A percentile compares a stretch with the other conserved stretches of the same genome.
These are phyloP conservation scores for Heliamphora pulchella DNA, from an alignment of 179 eudicot genomes.

Conservation along the genomic window DNA sequence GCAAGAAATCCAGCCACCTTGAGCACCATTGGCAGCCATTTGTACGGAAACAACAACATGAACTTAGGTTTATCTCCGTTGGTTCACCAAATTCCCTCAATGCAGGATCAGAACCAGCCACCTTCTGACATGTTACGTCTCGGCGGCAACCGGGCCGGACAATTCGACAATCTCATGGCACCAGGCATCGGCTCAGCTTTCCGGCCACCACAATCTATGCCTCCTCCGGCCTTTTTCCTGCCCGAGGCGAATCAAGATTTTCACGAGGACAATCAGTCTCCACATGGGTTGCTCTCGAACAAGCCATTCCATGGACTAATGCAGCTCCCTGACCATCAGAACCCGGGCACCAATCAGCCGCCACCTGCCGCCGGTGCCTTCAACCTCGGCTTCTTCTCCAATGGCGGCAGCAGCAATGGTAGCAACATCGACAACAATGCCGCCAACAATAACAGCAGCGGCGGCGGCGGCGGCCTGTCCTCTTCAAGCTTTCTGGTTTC, in stretches of 20 bases:
- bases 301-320: constrained; percentile 16
- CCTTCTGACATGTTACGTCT: constrained; percentile 8
- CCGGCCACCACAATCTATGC: not conserved
- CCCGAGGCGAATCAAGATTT: constrained; percentile 11
- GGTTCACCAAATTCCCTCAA: constrained; percentile 7
- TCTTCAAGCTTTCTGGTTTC: too few species aligned
- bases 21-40: constrained; percentile 18
- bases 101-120: constrained; percentile 6
- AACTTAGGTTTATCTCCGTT: constrained; percentile 14
- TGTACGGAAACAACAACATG: constrained; percentile 18
- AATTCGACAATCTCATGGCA: constrained; percentile 9
- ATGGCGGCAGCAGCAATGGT: not conserved
- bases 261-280: constrained; percentile 10
- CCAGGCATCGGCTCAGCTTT: not conserved
- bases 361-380: not conserved
- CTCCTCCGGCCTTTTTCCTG: constrained; percentile 8
- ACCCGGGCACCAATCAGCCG: not conserved
- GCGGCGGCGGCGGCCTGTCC: too few species aligned
- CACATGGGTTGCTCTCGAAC: constrained; percentile 4
- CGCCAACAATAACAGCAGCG: not conserved
- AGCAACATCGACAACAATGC: constrained; percentile 1
- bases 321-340: constrained; percentile 17
- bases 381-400: constrained; percentile 2
- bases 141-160: not conserved
- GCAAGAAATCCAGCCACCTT: constrained; percentile 22